Evolutionary conservation across 2,329 filamentous ascomycete genomes (phyloP).

Genomic region (Scytalidium lignicola): DNA sequence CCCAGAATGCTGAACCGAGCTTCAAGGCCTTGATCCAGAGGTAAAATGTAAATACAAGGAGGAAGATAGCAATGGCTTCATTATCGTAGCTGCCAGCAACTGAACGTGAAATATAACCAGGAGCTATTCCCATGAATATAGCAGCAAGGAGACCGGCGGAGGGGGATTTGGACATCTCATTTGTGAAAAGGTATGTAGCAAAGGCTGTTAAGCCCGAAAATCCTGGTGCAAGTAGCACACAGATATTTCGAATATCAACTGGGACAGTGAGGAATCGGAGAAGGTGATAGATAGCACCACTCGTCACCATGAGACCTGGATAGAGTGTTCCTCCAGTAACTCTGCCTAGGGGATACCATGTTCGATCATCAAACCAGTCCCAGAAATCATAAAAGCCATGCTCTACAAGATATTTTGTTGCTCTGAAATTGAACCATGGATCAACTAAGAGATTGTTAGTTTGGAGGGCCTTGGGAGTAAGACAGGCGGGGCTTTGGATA

Average conservation of each 20-base stretch:
- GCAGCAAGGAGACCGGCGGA: conserved; percentile 94
- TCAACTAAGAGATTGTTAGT: conserved; percentile 62
- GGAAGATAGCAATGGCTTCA: conserved; percentile 98
- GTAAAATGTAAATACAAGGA: conserved; percentile 97
- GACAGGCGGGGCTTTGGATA: conserved; percentile 21
- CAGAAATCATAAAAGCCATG: conserved; percentile 99
- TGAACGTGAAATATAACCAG: conserved; percentile 95
- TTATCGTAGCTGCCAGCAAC: conserved; percentile 99
- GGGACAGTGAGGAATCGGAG: conserved; percentile 85
- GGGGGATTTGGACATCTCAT: conserved; percentile 93
- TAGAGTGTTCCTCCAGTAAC: conserved; percentile 99
- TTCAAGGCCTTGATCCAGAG: conserved; percentile 99
- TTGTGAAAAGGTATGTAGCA: conserved; percentile 90
- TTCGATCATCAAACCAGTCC: conserved; percentile 99
- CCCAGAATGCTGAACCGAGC: conserved; percentile 94
- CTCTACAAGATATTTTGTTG: conserved; percentile 93
- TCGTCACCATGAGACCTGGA: conserved; percentile 98
- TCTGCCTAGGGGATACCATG: conserved; percentile 97
- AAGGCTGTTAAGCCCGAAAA: conserved; percentile 93
- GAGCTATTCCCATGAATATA: conserved; percentile 93
- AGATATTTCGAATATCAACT: conserved; percentile 98
- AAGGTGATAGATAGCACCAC: conserved; percentile 90
- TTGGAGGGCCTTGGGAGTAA: conserved; percentile 14
- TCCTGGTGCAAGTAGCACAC: conserved; percentile 88
- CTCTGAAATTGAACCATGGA: conserved; percentile 99